phyloP scores from a whole-genome alignment of 78 protist genomes.

The Speleostelium caveatum region DNA sequence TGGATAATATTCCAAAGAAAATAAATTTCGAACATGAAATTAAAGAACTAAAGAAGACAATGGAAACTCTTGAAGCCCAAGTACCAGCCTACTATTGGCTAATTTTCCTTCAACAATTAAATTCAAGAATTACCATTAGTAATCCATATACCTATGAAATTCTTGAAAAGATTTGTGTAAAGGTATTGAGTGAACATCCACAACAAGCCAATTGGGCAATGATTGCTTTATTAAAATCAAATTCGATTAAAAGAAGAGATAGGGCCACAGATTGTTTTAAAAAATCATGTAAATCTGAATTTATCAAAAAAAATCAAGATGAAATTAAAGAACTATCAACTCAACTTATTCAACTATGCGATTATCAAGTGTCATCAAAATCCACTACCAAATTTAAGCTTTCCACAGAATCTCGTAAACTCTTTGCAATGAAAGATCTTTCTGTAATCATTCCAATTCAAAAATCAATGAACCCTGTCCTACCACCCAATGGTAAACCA shows the following conservation, averaged over 20 bases:
- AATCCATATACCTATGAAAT: constrained; percentile 12
- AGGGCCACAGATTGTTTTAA: neutral
- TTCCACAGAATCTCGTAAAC: neutral
- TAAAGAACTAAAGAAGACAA: neutral
- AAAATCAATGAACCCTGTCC: constrained; percentile 10
- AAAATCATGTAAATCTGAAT: neutral
- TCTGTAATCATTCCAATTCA: constrained; percentile 83
- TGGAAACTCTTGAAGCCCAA: neutral
- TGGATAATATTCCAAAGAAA: neutral
- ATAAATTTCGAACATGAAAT: neutral
- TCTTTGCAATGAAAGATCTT: neutral
- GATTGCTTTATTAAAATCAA: neutral
- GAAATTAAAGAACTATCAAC: constrained; percentile 5
- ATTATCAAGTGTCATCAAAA: neutral
- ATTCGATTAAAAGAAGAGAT: neutral
- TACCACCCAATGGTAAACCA: constrained; percentile 43
- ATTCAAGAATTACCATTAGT: constrained; percentile 84
- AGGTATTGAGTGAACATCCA: constrained; percentile 77
- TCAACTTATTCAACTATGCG: constrained; percentile 1
- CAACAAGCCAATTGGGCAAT: constrained; percentile 88
- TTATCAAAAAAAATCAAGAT: constrained; percentile 7
- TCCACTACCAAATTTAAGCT: neutral
- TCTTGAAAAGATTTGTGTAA: constrained; percentile 37
- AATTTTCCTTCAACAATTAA: constrained; percentile 85
- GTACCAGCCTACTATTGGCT: constrained; percentile 82